Evolutionary conservation across 164 flowering plant genomes (phyloP), one percentile per base, ranked within the genome.

Genomic region (Santalum album): DNA sequence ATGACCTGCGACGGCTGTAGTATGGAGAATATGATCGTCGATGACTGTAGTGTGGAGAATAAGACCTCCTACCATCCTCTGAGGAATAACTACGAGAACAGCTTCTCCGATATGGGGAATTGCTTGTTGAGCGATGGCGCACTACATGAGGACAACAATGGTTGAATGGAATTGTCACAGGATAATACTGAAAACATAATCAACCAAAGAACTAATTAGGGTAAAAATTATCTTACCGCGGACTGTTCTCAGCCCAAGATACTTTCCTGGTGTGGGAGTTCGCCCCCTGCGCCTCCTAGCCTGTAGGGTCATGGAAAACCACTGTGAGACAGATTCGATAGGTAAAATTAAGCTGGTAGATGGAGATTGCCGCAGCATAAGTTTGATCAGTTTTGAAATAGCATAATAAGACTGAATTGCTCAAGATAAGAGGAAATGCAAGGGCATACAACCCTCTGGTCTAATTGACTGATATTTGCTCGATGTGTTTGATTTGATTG

Each of bases 401-500:
- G 42, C 25, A 25, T 26, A 65, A 58, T 26, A 65, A 58, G 27
- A 43, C 55, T 54, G 58, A 73, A 71, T 49, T 47, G 66, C 55
- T 60, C 27, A 22, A 48, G 39, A 65, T 63, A 62, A 54, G 75
- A 78, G 75, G 83, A 71, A 77, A 79, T 80, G 81, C 81, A 78
- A n/a, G 90, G 95, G 92, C 86, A 88, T 86, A 88, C 95, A 87
- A 87, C 96, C 95, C 96, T 78, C 74, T 63, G 78, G 63, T 46
- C 51, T 56, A 67, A 61, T 57, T 64, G 75, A 82, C 88, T 79
- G 90, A 69, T 67, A 69, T 77, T 80, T 77, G 75, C 78, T 72
- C 68, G 79, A 49, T 68, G 78, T 57, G 61, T 75, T 81, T 83
- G 87, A 72, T 73, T 81, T 79, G 82, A 69, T 77, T 76, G 83